Conservation (phyloP, 768 basidiomycete genomes). For the Chalciporus chontae region DNA sequence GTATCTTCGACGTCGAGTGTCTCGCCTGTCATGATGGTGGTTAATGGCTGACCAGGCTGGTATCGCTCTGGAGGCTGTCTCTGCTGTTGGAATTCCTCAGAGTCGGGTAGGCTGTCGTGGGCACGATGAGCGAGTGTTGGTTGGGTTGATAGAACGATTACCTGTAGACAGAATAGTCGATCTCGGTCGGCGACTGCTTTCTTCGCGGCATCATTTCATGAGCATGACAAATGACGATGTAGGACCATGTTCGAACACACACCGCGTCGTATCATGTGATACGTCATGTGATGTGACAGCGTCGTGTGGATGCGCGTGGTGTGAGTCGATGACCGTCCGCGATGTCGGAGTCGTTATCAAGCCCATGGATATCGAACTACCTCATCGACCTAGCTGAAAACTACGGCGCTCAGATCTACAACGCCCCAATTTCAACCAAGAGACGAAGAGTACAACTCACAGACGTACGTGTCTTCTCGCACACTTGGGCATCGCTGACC, state of each 20-base stretch:
- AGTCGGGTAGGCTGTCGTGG: conserved; percentile 7
- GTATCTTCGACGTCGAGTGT: conserved; percentile 50
- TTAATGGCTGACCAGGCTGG: conserved; percentile 58
- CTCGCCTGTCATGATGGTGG: conserved; percentile 63
- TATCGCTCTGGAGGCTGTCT: conserved; percentile 38
- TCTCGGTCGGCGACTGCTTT: conserved; percentile 19
- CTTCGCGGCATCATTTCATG: conserved; percentile 15
- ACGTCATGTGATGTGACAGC: conserved; percentile 13
- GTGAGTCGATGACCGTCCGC: not conserved
- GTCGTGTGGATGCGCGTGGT: no score
- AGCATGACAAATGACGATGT: not conserved
- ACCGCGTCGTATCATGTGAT: conserved; percentile 19
- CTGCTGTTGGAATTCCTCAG: conserved; percentile 1
- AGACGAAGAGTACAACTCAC: conserved; percentile 57
- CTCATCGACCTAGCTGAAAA: conserved; percentile 48
- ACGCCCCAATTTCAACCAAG: conserved; percentile 23
- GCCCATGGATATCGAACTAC: conserved; percentile 58
- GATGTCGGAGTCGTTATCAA: conserved; percentile 38
- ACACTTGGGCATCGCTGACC: not conserved
- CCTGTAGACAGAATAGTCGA: conserved; percentile 6
- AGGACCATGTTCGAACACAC: not conserved
- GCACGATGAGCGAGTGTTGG: not conserved
- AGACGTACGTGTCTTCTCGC: conserved; percentile 38
- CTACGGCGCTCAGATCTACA: conserved; percentile 43
- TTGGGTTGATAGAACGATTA: not conserved